Conservation (phyloP, 345 rosid genomes). For the Bruguiera sexangula region DNA sequence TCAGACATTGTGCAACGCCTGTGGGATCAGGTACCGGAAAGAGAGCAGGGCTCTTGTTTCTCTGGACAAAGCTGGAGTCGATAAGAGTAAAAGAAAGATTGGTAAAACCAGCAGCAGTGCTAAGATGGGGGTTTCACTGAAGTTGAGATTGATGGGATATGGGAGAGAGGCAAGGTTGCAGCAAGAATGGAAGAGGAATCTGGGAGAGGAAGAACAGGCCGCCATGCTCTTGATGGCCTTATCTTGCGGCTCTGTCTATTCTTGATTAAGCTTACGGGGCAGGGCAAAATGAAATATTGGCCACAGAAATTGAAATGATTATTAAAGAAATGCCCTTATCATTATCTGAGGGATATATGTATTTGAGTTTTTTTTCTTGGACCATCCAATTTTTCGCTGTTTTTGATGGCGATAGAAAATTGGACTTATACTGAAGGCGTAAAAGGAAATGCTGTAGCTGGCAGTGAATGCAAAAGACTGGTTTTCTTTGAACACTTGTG, state of each 20-base stretch:
- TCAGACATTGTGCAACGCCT: slow-evolving; percentile 87
- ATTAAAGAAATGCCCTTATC: not conserved
- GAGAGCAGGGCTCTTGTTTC: slow-evolving; percentile 44
- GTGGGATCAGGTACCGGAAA: slow-evolving; percentile 87
- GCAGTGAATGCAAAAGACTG: too few relatives aligned
- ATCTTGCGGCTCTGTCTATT: slow-evolving; percentile 38
- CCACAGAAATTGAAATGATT: not conserved
- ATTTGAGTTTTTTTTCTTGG: too few relatives aligned
- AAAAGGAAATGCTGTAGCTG: too few relatives aligned
- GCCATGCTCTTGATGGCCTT: slow-evolving; percentile 61
- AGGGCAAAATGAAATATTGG: not conserved
- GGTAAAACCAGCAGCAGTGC: not conserved
- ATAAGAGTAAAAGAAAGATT: slow-evolving; percentile 21
- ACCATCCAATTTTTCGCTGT: too few relatives aligned
- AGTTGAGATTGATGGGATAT: slow-evolving; percentile 16
- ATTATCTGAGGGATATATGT: not conserved
- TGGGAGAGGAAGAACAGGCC: slow-evolving; percentile 65
- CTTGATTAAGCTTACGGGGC: slow-evolving; percentile 14
- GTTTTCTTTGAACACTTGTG: too few relatives aligned
- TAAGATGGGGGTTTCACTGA: slow-evolving; percentile 18
- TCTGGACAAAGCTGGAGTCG: slow-evolving; percentile 20
- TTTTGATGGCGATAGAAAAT: too few relatives aligned
- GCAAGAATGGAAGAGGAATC: slow-evolving; percentile 27
- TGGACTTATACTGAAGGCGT: too few relatives aligned
- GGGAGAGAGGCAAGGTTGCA: slow-evolving; percentile 14